Percentiles rank a stretch among this genome's conserved stretches.
Evolutionary conservation across 495 filamentous ascomycete species (phyloP).

Genomic region (Lasiosphaeria miniovina): DNA sequence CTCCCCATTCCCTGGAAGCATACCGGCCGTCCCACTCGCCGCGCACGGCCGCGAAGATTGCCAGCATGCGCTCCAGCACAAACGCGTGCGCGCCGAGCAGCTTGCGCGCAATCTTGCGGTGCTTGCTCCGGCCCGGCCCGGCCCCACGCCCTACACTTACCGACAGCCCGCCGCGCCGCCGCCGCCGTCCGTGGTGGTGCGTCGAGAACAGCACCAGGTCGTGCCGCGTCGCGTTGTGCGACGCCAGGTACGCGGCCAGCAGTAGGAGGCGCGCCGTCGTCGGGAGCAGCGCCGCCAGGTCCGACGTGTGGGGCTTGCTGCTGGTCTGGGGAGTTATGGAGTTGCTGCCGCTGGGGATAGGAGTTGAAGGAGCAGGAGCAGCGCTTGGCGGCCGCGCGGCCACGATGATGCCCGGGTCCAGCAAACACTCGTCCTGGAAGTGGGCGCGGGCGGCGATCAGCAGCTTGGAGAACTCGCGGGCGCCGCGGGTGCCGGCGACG

Average conservation of each 20-base stretch:
- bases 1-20: conserved; percentile 17
- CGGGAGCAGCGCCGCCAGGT: conserved; percentile 56
- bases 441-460: conserved; percentile 68
- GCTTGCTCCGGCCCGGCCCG: conserved; percentile 50
- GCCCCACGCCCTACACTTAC: conserved; percentile 29
- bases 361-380: conserved; percentile 13
- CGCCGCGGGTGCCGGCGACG: conserved; percentile 57
- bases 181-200: conserved; percentile 54
- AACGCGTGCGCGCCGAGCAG: conserved; percentile 76
- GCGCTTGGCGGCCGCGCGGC: conserved; percentile 28
- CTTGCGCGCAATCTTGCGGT: conserved; percentile 68
- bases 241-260: conserved; percentile 85
- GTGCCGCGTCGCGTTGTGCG: conserved; percentile 74
- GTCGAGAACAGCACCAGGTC: conserved; percentile 86
- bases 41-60: conserved; percentile 79
- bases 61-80: conserved; percentile 78
- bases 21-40: conserved; percentile 56
- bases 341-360: conserved; percentile 13
- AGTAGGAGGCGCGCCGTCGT: conserved; percentile 81
- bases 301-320: conserved; percentile 19
- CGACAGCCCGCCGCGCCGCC: conserved; percentile 32
- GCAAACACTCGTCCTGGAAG: conserved; percentile 71
- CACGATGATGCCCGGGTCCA: conserved; percentile 65
- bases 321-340: not conserved
- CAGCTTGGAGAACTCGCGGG: conserved; percentile 79